Evolutionary conservation across 1,284 basidiomycete genomes (phyloP), one percentile per base, ranked within the genome.

Genomic region (Ustilago lituana): DNA sequence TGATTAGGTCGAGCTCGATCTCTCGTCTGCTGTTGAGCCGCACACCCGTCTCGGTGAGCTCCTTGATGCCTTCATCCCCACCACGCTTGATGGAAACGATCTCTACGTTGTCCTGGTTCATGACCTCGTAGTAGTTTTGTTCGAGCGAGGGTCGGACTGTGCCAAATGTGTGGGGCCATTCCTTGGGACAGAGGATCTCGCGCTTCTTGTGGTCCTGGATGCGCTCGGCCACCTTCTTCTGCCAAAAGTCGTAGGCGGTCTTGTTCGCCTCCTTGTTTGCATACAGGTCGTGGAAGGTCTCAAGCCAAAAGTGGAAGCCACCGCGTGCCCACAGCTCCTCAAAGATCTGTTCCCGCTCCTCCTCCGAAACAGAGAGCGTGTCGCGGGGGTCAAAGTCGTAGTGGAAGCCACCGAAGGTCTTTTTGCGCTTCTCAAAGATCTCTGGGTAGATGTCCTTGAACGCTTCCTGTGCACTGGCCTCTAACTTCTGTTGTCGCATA

Each of bases 101-200:
- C 27, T 81, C 80, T 26, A 89, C 86, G 71, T 89, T 89, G 5
- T 85, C 84, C 46, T 83, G 83, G 51, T 86, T 82, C 33, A 89
- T 80, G 31, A 83, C 82, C 31, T 84, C 78, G 24, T 75, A 77
- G 54, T 73, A 77, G 39, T 73, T 67, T 24, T 64, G 61, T 39
- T 77, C 73, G 29, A 76, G 56, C 11, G 73, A 72, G 9, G 69
- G 69, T 23, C 74, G 55, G 4, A 69, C 68, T 10, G 73, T 76
- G 37, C 74, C 74, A 24, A 76, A 76, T 1, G 72, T 70, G 50
- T 76, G 74, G 20, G 64, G 72, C 55, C 61, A 62, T 36, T 73
- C 58, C 35, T 69, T 33, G 23, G 73, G 74, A 19, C 68, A 63
- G 17, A 77, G 56, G 32, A 75, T 65, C 20, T 74, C 73, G 35